Evolutionary conservation across 1,284 basidiomycete genomes (phyloP).

Genomic region (Pyrrhoderma lamaoense): DNA sequence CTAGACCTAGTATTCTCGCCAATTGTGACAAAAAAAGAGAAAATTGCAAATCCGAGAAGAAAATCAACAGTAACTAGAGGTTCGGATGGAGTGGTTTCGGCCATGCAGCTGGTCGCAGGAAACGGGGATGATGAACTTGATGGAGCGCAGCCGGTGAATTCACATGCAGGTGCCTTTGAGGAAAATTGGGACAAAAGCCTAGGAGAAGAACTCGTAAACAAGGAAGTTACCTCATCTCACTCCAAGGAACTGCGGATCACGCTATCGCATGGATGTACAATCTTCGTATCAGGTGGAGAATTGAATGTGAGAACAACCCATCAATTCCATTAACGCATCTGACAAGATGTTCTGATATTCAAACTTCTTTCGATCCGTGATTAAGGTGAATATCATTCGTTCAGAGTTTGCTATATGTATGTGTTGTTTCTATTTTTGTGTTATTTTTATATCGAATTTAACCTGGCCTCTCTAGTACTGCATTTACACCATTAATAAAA

Average conservation of each 20-base stretch:
- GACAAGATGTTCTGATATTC: no score
- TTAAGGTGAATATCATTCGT: constrained; percentile 6
- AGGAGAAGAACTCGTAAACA: not conserved
- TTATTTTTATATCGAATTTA: no score
- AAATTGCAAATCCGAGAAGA: not conserved
- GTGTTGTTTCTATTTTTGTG: not conserved
- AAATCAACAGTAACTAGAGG: not conserved
- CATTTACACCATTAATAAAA: no score
- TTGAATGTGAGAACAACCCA: constrained; percentile 10
- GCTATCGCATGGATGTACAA: constrained; percentile 11
- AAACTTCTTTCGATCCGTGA: no score
- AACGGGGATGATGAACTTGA: not conserved
- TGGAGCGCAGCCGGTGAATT: not conserved
- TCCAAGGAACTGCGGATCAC: constrained; percentile 5
- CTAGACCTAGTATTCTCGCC: constrained; percentile 8
- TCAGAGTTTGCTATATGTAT: constrained; percentile 7
- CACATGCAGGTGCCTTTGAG: not conserved
- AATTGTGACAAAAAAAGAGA: not conserved
- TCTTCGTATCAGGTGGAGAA: constrained; percentile 4
- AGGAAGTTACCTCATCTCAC: not conserved
- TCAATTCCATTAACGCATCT: no score
- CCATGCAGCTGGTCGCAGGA: not conserved
- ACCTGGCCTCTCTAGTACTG: no score
- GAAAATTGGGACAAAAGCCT: not conserved
- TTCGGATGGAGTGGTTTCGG: no score